Evolutionary conservation across 805 yeast species (phyloP).

Genomic region (Soucietia sequanensis): DNA sequence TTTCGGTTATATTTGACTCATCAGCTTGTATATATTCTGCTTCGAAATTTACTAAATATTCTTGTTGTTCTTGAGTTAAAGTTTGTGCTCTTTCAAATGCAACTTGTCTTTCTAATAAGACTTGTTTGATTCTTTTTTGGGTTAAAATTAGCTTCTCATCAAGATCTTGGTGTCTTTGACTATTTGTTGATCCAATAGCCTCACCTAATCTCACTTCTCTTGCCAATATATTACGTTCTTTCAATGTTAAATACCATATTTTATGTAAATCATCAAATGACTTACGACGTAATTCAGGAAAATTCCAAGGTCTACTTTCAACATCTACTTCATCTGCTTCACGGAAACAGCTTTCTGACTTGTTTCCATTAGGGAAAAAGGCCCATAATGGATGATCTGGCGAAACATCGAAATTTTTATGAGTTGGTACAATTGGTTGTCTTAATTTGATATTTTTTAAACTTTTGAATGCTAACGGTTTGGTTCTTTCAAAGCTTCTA

Average conservation of each 20-base stretch:
- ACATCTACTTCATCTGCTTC: constrained; percentile 48
- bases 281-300: constrained; percentile 86
- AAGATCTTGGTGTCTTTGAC: constrained; percentile 39
- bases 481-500: constrained; percentile 39
- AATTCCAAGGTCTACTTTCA: constrained; percentile 77
- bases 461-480: constrained; percentile 15
- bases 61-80: constrained; percentile 41
- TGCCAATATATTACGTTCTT: constrained; percentile 75
- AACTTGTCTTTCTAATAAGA: constrained; percentile 79
- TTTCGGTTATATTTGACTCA: constrained; percentile 51
- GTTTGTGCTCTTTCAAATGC: constrained; percentile 61
- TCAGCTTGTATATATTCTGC: constrained; percentile 54
- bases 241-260: constrained; percentile 84
- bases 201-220: constrained; percentile 68
- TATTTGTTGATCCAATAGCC: constrained; percentile 21
- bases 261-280: constrained; percentile 89
- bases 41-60: constrained; percentile 57
- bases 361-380: constrained; percentile 59
- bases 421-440: constrained; percentile 84
- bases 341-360: constrained; percentile 58
- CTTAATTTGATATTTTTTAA: constrained; percentile 53
- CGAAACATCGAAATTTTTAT: constrained; percentile 63
- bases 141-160: constrained; percentile 35
- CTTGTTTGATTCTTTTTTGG: constrained; percentile 70
- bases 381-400: constrained; percentile 96